These are phyloP conservation scores for Raffaelea deltoideospora DNA, from an alignment of 2,329 filamentous ascomycete genomes.

Conservation along the genomic window DNA sequence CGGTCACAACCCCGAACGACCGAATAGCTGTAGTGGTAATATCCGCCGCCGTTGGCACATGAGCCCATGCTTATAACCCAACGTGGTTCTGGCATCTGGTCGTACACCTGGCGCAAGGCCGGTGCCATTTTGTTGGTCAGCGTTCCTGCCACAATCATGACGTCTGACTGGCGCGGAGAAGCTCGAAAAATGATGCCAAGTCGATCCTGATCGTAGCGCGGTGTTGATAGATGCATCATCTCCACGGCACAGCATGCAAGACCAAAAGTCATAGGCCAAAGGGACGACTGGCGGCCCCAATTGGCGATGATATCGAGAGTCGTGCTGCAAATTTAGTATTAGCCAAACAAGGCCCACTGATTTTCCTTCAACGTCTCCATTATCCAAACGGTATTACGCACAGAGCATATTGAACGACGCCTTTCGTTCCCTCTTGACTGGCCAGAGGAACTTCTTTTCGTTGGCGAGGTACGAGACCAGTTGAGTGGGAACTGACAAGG, in stretches of 20 bases:
- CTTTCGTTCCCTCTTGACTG: conserved; percentile 68
- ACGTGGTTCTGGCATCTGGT: conserved; percentile 85
- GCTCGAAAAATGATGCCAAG: conserved; percentile 84
- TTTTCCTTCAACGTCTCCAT: too few species aligned
- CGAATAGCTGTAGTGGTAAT: conserved; percentile 60
- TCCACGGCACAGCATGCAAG: conserved; percentile 81
- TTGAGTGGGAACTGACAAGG: too few species aligned
- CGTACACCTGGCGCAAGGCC: conserved; percentile 78
- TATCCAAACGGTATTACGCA: too few species aligned
- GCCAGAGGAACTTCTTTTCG: conserved; percentile 61
- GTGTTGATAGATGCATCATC: conserved; percentile 85
- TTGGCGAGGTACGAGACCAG: conserved; percentile 35
- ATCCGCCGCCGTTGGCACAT: conserved; percentile 57
- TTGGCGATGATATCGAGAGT: conserved; percentile 67
- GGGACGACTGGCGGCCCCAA: conserved; percentile 70
- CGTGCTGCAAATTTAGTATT: conserved; percentile 34
- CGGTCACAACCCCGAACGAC: conserved; percentile 51
- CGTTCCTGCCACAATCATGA: conserved; percentile 88
- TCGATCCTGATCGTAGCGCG: conserved; percentile 78
- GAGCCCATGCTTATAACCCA: conserved; percentile 65
- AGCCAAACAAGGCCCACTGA: too few species aligned
- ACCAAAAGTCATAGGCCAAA: conserved; percentile 82
- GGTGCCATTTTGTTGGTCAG: conserved; percentile 95
- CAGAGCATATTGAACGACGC: conserved; percentile 73
- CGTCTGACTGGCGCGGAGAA: conserved; percentile 73